phyloP scores from a whole-genome alignment of 768 basidiomycete species.

The Lactarius indigo region DNA sequence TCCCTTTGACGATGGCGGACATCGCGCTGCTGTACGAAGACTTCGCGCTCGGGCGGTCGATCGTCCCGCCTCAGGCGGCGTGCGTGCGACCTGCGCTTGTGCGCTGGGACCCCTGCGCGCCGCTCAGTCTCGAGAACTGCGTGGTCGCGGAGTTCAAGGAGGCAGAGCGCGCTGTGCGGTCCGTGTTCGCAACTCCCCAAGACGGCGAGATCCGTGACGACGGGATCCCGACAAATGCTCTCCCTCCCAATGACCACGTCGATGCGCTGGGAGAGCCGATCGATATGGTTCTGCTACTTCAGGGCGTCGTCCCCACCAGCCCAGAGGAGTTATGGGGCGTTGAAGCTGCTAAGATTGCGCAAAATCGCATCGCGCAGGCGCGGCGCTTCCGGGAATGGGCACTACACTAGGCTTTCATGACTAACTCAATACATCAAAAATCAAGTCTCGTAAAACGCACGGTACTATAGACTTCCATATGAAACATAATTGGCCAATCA shows the following conservation, averaged over 20 bases:
- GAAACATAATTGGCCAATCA: too few relatives aligned
- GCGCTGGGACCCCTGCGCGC: constrained; percentile 70
- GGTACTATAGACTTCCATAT: neutral
- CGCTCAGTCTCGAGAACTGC: constrained; percentile 73
- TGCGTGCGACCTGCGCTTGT: constrained; percentile 70
- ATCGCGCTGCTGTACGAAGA: constrained; percentile 85
- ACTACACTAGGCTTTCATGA: neutral
- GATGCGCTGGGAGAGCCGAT: constrained; percentile 32
- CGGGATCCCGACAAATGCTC: constrained; percentile 16
- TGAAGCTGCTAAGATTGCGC: constrained; percentile 8
- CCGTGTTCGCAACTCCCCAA: constrained; percentile 33
- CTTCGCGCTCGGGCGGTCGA: constrained; percentile 71
- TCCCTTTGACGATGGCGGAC: constrained; percentile 82
- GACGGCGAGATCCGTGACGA: constrained; percentile 2
- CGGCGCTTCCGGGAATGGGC: constrained; percentile 17
- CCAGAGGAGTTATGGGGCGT: constrained; percentile 22
- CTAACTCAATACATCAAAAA: neutral
- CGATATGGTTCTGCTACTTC: neutral
- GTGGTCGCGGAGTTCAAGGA: constrained; percentile 80
- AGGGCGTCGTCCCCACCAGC: neutral
- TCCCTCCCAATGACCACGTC: constrained; percentile 6
- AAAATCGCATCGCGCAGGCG: constrained; percentile 11
- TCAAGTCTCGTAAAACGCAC: neutral
- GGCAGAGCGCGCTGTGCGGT: constrained; percentile 59
- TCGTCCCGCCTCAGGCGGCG: constrained; percentile 73